Evolutionary conservation across 805 yeast genomes (phyloP), one percentile per base, ranked within the genome.

Genomic region (Ogataea naganishii): DNA sequence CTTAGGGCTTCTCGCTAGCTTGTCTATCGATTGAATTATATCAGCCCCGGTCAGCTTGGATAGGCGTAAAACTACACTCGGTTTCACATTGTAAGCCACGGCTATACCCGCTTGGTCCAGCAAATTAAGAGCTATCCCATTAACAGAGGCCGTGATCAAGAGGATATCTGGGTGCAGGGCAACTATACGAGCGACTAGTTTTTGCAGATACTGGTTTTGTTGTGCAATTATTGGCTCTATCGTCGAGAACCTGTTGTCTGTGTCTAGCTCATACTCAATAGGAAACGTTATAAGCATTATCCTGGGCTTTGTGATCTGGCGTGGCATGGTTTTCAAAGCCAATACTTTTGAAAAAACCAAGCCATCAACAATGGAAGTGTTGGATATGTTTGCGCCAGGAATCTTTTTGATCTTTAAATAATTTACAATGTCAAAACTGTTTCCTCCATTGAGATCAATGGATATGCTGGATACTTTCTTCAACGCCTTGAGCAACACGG

Each of bases 201-300:
- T 88, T 32, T 77, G 71, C 26, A 92, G 64, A 46, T 80, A 89
- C 41, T 89, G 96, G 27, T 71, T 62, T 47, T 89, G 96, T 48
- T 92, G 97, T 0, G 89, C 81, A 29, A 84, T 62, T 1, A 89
- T 78, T 1, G 94, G 81, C 34, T 84, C 81, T 33, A 88, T 60
- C 46, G 94, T 81, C 53, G 85, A 74, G 35, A 85, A 80, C 14
- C 27, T 37, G 18, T 42, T 40, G 19, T 44, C 45, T 7, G 44
- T 26, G 17, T 41, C 53, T 40, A 80, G 85, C 31, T 80, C 84
- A 41, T 85, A 92, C 47, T 88, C 97, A 16, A 92, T 58, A 0
- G 96, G 96, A 45, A 92, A 92, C 64, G 86, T 78, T 5, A 92
- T 66, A 12, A 94, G 62, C 35, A 89, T 74, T 23, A 92, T 80